A percentile compares a stretch with the other conserved stretches of the same genome.
Evolutionary conservation across 805 yeast species (phyloP).

Genomic region (Cyberlindnera veronae): DNA sequence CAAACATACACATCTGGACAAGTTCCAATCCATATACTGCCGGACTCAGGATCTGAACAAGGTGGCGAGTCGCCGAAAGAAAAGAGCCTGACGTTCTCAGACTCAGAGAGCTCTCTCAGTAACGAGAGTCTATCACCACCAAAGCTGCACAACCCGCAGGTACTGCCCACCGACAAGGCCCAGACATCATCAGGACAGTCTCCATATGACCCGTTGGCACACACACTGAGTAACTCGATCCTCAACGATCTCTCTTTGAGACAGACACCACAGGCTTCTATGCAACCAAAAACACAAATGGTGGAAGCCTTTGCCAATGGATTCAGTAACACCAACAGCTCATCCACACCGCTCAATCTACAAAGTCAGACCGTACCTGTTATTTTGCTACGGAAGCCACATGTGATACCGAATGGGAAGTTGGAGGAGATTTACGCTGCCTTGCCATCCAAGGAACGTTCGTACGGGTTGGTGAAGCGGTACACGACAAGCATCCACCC

Average conservation of each 20-base stretch:
- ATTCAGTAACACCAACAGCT: conserved; percentile 10
- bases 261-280: conserved; percentile 21
- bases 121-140: conserved; percentile 29
- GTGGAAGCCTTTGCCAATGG: conserved; percentile 12
- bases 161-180: conserved; percentile 23
- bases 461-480: conserved; percentile 45
- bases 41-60: conserved; percentile 13
- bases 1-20: conserved; percentile 1
- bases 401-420: conserved; percentile 25
- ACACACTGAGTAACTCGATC: conserved; percentile 19
- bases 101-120: conserved; percentile 25
- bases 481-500: conserved; percentile 53
- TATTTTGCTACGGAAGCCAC: conserved; percentile 25
- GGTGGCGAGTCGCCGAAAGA: conserved; percentile 20
- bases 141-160: conserved; percentile 25
- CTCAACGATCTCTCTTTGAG: conserved; percentile 22
- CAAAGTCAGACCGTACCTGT: conserved; percentile 25
- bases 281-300: conserved; percentile 16
- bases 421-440: conserved; percentile 36
- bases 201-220: conserved; percentile 9
- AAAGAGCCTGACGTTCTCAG: conserved; percentile 23
- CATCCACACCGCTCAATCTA: conserved; percentile 17
- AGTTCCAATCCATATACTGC: conserved; percentile 6
- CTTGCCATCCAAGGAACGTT: conserved; percentile 43
- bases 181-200: conserved; percentile 1